Evolutionary conservation across 306 rosid genomes (phyloP), one percentile per base, ranked within the genome.

Genomic region (Rosa lucieae): DNA sequence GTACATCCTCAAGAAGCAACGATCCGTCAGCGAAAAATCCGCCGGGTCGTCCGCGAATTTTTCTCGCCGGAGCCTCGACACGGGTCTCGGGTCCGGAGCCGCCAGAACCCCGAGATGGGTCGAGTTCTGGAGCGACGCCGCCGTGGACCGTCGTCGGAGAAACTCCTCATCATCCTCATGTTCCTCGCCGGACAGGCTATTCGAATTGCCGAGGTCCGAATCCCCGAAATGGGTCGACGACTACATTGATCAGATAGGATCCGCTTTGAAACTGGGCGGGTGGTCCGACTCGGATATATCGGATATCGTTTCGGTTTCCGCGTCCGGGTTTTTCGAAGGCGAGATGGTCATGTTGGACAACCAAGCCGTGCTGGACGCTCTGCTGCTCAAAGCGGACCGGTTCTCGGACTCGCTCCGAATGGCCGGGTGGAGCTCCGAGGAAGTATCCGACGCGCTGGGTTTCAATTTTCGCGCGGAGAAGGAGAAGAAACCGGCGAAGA

Each of bases 361-460:
- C 81, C 99, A 91, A 71, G 96, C 97, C 10, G 82, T 93, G 51
- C 84, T 91, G 1, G 99, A 96, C 76, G 98, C 98, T 58, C 85
- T 96, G 52, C 89, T 96, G 2, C 68, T 96, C 48, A 93, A 96
- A 87, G 88, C 91, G 49, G 96, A 90, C 80, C 81, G 85, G 84
- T 88, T 84, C 66, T 91, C 99, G 61, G 98, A 91, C 5, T 82
- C 90, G 42, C 98, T 96, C 37, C 93, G 98, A 1, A 91, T 91
- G 80, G 90, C 99, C 2, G 99, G 99, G 65, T 96, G 99, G 99
- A 96, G 97, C 96, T 90, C 99, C 78, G 99, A 93, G 55, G 99
- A 93, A 61, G 99, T 96, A 0, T 88, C 97, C 6, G 97, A 93
- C 26, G 99, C 97, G 3, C 71, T 96, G 68, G 98, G 99, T 3